Conservation (phyloP, 2,329 filamentous ascomycete species). For the Calonectria montana region DNA sequence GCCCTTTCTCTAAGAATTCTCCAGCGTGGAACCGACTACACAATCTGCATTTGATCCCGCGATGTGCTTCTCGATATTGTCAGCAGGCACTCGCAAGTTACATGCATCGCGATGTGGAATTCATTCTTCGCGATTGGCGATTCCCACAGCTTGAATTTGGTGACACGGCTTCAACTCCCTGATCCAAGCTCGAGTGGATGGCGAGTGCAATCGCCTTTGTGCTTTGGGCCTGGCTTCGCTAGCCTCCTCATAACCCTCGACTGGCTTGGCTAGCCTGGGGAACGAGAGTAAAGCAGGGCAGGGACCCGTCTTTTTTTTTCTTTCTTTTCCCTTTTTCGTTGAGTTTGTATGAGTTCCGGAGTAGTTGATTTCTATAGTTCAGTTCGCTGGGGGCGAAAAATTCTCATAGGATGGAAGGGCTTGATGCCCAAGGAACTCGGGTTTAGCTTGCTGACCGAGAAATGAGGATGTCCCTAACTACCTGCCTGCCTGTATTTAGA, state of each 20-base stretch:
- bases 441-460: conserved; percentile 31
- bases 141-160: background rate
- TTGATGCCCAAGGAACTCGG: conserved; percentile 15
- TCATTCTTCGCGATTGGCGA: conserved; percentile 8
- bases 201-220: background rate
- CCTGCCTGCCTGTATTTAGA: conserved; percentile 39
- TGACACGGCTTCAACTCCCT: background rate
- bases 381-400: conserved; percentile 29
- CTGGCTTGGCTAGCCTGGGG: background rate
- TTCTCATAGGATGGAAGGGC: conserved; percentile 28
- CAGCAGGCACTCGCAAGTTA: conserved; percentile 27
- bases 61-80: conserved; percentile 25
- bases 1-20: conserved; percentile 26
- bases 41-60: conserved; percentile 26
- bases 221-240: conserved; percentile 4
- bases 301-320: conserved; percentile 17
- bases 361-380: conserved; percentile 36
- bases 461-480: conserved; percentile 25
- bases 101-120: conserved; percentile 18
- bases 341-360: conserved; percentile 43
- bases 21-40: conserved; percentile 12
- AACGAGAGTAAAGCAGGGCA: background rate
- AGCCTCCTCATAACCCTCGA: background rate
- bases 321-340: conserved; percentile 15
- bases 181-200: background rate